Conservation (phyloP, 805 yeast genomes). For the Candida chilensis region DNA sequence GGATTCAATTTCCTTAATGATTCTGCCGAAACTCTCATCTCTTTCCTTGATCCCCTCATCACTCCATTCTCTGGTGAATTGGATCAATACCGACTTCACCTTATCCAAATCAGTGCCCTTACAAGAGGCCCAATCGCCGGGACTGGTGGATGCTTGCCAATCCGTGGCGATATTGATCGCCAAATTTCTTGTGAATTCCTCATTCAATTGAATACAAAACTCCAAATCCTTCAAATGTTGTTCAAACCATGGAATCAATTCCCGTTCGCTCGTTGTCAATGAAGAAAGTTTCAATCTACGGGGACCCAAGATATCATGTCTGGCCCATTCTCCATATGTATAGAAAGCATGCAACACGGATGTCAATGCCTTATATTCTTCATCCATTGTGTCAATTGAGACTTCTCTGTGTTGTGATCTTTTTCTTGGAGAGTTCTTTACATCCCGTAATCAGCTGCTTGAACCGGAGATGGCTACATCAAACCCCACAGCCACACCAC, state of each 20-base stretch:
- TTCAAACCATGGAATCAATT: slow-evolving; percentile 41
- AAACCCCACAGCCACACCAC: too few relatives aligned
- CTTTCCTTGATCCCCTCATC: slow-evolving; percentile 41
- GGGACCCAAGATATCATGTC: slow-evolving; percentile 16
- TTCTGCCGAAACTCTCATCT: slow-evolving; percentile 20
- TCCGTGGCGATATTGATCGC: slow-evolving; percentile 31
- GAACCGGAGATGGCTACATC: too few relatives aligned
- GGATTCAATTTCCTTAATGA: slow-evolving; percentile 21
- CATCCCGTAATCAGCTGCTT: too few relatives aligned
- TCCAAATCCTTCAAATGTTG: slow-evolving; percentile 26
- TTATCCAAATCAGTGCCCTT: slow-evolving; percentile 40
- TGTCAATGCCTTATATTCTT: slow-evolving; percentile 1
- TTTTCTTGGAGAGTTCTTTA: too few relatives aligned
- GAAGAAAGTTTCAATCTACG: slow-evolving; percentile 19
- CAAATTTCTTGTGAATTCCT: slow-evolving; percentile 28
- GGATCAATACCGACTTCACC: slow-evolving; percentile 46
- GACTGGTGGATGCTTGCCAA: slow-evolving; percentile 39
- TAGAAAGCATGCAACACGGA: slow-evolving; percentile 12
- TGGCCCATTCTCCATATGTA: slow-evolving; percentile 23
- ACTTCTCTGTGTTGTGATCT: too few relatives aligned
- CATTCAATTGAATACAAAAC: slow-evolving; percentile 35
- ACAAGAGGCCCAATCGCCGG: slow-evolving; percentile 31
- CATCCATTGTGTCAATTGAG: too few relatives aligned
- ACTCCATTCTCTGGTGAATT: slow-evolving; percentile 57
- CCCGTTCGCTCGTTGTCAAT: slow-evolving; percentile 28